A percentile compares a stretch with the other conserved stretches of the same genome.
Evolutionary conservation across 345 rosid species (phyloP).

Genomic region (Gossypium herbaceum): DNA sequence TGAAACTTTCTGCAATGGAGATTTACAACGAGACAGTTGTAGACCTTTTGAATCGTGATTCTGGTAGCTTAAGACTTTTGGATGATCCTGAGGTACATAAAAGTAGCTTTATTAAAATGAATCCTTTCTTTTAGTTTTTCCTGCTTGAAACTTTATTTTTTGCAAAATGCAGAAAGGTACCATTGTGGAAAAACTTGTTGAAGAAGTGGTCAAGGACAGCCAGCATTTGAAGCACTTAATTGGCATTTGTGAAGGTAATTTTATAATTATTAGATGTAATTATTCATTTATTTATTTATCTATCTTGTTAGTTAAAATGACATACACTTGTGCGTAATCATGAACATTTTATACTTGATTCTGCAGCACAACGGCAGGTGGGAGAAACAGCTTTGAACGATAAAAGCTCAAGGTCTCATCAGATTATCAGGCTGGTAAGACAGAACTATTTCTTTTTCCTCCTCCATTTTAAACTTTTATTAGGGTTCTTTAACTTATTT

Average conservation of each 20-base stretch:
- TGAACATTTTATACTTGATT: conserved; percentile 8
- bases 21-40: conserved; percentile 86
- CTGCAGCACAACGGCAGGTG: conserved; percentile 90
- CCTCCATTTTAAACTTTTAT: neutral
- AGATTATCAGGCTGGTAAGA: conserved; percentile 89
- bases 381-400: conserved; percentile 93
- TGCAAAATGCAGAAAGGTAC: conserved; percentile 66
- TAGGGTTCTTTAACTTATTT: neutral
- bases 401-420: conserved; percentile 96
- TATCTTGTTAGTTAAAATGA: neutral
- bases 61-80: conserved; percentile 81
- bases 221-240: conserved; percentile 76
- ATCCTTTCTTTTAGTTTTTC: conserved; percentile 4
- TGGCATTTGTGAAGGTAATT: conserved; percentile 80
- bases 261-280: conserved; percentile 3
- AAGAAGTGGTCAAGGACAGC: conserved; percentile 69
- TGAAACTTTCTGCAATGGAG: conserved; percentile 73
- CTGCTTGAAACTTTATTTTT: conserved; percentile 7
- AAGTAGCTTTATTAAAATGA: neutral
- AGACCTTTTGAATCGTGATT: conserved; percentile 76
- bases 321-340: neutral
- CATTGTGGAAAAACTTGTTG: conserved; percentile 78
- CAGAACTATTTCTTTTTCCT: neutral
- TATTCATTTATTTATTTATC: neutral
- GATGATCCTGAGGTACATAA: conserved; percentile 92